Conservation (phyloP, 2,329 filamentous ascomycete species). For the Colletotrichum lentis region DNA sequence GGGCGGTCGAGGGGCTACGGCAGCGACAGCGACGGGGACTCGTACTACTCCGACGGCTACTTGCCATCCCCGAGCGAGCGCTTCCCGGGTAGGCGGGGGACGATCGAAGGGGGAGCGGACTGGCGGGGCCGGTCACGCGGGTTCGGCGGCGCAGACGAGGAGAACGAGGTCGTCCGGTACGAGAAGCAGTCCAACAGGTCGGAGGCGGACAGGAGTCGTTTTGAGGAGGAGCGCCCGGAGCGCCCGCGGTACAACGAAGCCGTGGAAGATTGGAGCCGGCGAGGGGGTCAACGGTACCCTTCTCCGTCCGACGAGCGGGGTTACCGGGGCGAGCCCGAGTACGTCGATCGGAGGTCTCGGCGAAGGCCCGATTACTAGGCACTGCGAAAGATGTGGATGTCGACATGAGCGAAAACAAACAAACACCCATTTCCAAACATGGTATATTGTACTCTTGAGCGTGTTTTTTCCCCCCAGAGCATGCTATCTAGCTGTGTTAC, state of each 20-base stretch:
- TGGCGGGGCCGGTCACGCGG: not conserved
- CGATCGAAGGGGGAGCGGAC: constrained; percentile 24
- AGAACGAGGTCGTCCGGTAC: constrained; percentile 32
- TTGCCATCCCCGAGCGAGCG: constrained; percentile 35
- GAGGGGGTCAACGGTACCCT: constrained; percentile 4
- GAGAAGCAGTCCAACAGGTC: constrained; percentile 23
- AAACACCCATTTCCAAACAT: not conserved
- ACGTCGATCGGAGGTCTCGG: constrained; percentile 19
- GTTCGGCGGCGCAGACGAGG: not conserved
- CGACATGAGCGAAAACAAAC: not conserved
- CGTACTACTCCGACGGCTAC: constrained; percentile 24
- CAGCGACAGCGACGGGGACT: constrained; percentile 30
- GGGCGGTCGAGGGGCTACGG: constrained; percentile 30
- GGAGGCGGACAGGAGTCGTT: constrained; percentile 12
- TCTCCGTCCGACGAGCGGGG: constrained; percentile 22
- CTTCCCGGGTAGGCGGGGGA: constrained; percentile 25
- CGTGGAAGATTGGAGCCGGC: constrained; percentile 26
- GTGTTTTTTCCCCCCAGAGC: constrained; percentile 10
- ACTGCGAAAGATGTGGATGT: not conserved
- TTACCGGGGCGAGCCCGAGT: constrained; percentile 8
- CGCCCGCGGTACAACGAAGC: constrained; percentile 22
- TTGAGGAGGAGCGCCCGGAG: constrained; percentile 12
- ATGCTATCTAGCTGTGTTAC: constrained; percentile 18
- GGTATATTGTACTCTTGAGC: not conserved
- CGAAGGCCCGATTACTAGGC: constrained; percentile 15